Evolutionary conservation across 176 grass and related monocot genomes (phyloP).

Genomic region (Ampelocalamus luodianensis): DNA sequence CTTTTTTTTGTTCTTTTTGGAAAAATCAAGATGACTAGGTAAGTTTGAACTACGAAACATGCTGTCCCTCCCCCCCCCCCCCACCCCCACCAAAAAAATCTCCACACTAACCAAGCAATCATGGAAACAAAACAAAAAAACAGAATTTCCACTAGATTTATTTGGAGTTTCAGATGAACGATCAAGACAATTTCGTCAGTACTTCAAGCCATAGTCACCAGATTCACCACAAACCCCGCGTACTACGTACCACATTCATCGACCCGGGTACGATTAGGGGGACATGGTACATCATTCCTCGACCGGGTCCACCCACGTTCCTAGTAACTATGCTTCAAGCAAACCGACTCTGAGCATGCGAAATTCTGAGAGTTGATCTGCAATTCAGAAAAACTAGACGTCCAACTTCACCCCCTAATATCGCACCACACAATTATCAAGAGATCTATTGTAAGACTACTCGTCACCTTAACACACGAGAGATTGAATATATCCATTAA

Average conservation of each 20-base stretch:
- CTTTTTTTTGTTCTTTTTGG: background rate
- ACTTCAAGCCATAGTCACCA: background rate
- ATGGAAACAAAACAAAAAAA: background rate
- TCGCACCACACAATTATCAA: background rate
- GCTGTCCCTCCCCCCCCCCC: too few relatives aligned
- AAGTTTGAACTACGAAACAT: background rate
- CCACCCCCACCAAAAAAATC: too few relatives aligned
- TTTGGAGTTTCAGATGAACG: background rate
- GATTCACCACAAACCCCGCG: too few relatives aligned
- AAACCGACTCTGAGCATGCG: slow-evolving; percentile 13
- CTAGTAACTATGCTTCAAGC: too few relatives aligned
- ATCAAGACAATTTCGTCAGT: background rate
- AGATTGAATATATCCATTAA: background rate
- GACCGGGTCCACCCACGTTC: too few relatives aligned
- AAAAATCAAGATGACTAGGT: background rate
- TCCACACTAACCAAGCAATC: background rate
- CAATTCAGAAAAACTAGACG: background rate
- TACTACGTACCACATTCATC: too few relatives aligned
- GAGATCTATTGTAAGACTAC: slow-evolving; percentile 34
- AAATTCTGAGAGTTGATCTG: background rate
- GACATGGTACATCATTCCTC: too few relatives aligned
- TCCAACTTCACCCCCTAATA: background rate
- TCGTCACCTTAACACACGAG: background rate
- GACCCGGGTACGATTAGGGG: too few relatives aligned
- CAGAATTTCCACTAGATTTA: background rate